Conservation (phyloP, 2,329 filamentous ascomycete genomes). For the Colletotrichum lupini region DNA sequence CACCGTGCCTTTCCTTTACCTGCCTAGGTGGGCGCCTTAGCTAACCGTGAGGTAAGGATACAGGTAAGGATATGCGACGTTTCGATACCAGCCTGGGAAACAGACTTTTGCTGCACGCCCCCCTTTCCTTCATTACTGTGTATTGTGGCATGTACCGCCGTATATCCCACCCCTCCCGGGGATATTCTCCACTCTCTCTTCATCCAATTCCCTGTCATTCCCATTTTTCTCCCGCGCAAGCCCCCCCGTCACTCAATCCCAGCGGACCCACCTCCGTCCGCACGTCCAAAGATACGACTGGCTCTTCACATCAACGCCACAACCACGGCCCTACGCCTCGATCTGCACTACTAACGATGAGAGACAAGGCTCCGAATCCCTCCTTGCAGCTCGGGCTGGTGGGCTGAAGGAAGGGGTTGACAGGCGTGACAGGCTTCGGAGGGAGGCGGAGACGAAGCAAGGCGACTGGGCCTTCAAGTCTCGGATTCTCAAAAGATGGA, state of each 20-base stretch:
- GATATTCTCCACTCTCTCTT: background rate
- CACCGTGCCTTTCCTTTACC: slow-evolving; percentile 13
- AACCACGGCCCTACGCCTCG: slow-evolving; percentile 15
- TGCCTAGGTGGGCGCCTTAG: background rate
- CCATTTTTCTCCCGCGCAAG: background rate
- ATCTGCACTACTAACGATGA: slow-evolving; percentile 1
- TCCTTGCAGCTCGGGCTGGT: background rate
- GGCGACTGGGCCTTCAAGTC: slow-evolving; percentile 16
- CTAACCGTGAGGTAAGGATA: background rate
- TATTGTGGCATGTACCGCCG: background rate
- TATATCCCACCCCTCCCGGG: background rate
- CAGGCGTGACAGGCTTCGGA: no score
- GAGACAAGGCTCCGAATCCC: slow-evolving; percentile 1
- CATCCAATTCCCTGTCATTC: background rate
- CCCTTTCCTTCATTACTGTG: background rate
- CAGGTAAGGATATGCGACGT: slow-evolving; percentile 19
- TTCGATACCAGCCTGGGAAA: slow-evolving; percentile 24
- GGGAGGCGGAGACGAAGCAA: background rate
- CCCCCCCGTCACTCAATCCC: background rate
- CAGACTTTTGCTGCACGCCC: slow-evolving; percentile 3
- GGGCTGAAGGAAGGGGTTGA: background rate
- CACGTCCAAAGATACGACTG: slow-evolving; percentile 19
- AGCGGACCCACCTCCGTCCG: slow-evolving; percentile 9
- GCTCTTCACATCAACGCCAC: slow-evolving; percentile 10
- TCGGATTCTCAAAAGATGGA: background rate